A percentile compares a stretch with the other conserved stretches of the same genome.
phyloP scores from a whole-genome alignment of 139 green algal species.

The Coelastrella sp. region DNA sequence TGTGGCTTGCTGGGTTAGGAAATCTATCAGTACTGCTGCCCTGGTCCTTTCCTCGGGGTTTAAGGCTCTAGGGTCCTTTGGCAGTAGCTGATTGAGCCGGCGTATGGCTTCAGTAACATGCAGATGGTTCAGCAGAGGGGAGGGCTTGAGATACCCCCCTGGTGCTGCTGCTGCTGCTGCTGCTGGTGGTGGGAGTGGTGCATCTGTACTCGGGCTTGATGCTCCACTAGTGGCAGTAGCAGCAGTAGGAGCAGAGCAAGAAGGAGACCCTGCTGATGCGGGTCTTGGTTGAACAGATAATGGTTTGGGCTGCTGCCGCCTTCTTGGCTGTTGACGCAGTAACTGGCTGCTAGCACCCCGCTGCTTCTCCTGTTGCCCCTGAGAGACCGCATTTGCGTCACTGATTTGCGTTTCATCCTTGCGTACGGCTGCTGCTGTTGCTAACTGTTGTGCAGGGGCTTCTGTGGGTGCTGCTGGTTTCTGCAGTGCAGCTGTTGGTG shows the following conservation, averaged over 20 bases:
- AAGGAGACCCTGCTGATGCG: not conserved
- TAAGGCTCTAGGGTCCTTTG: not conserved
- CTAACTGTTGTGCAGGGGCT: not conserved
- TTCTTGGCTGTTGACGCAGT: not conserved
- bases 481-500: not conserved
- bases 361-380: slow-evolving; percentile 2
- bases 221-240: not conserved
- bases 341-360: not conserved
- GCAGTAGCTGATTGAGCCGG: not conserved
- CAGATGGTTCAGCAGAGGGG: slow-evolving; percentile 1
- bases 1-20: not conserved
- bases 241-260: slow-evolving; percentile 1
- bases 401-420: too few relatives aligned
- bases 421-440: not conserved
- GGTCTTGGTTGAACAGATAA: not conserved
- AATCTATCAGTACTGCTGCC: not conserved
- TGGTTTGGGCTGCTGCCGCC: not conserved
- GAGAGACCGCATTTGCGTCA: too few relatives aligned
- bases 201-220: too few relatives aligned
- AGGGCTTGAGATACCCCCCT: not conserved
- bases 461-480: not conserved
- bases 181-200: too few relatives aligned
- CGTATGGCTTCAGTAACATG: slow-evolving; percentile 32
- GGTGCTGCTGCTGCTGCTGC: slow-evolving; percentile 34
- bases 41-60: not conserved